phyloP scores from a whole-genome alignment of 2,329 filamentous ascomycete species.

The Aspergillus candidus region DNA sequence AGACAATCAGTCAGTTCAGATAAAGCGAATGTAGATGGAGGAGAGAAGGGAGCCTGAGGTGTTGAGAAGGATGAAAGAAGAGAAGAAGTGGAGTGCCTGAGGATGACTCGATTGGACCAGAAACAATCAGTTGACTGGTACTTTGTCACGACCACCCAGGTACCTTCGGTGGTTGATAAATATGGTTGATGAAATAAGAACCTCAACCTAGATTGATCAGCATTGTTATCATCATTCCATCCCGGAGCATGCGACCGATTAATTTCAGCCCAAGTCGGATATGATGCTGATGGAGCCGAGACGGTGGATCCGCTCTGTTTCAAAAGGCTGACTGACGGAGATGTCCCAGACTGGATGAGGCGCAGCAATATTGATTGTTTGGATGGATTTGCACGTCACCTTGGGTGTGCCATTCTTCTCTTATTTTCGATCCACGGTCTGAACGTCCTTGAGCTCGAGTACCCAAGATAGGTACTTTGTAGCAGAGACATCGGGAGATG shows the following conservation, averaged over 20 bases:
- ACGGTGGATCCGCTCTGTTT: slow-evolving; percentile 16
- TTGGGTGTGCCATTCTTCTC: neutral
- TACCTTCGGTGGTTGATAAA: neutral
- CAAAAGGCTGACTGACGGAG: slow-evolving; percentile 15
- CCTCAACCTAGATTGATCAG: neutral
- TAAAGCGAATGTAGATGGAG: too few relatives aligned
- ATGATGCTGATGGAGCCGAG: slow-evolving; percentile 1
- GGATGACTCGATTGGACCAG: slow-evolving; percentile 12
- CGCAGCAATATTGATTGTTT: too few relatives aligned
- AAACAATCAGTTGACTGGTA: neutral
- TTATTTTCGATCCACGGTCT: neutral
- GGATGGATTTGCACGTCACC: too few relatives aligned
- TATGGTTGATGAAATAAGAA: neutral
- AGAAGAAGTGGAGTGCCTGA: slow-evolving; percentile 6
- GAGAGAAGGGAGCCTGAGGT: too few relatives aligned
- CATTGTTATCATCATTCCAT: neutral
- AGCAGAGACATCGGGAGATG: neutral
- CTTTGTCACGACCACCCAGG: neutral
- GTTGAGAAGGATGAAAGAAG: slow-evolving; percentile 2
- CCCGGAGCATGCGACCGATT: neutral
- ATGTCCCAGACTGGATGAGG: too few relatives aligned
- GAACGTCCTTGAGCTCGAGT: neutral
- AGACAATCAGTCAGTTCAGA: too few relatives aligned
- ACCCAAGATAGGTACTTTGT: neutral
- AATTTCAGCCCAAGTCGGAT: neutral